Base-by-base conservation (phyloP, 257 asterid genomes). In the Galeopsis tetrahit region DNA sequence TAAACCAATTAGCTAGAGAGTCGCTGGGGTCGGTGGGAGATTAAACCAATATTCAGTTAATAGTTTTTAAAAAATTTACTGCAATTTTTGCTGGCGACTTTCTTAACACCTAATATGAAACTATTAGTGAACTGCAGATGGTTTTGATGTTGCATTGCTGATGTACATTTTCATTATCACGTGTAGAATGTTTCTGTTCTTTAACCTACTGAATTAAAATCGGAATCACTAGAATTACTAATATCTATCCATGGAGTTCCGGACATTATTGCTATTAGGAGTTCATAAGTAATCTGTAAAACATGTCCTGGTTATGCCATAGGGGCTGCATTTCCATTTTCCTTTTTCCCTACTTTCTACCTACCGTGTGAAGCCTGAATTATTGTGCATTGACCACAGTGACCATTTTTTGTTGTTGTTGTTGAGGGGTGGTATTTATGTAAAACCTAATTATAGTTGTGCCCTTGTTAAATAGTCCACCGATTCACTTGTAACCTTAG, bases 71-170 rank as follows among this genome's bases (percentile, higher is more conserved):
- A 28, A 28, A 6, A 1, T 34, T 48, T 28, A 60, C 39, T 31
- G 66, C 10, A n/a, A 11, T 33, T 14, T 21, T 59, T 14, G 57
- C 39, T 49, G 21, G 48, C 66, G 11, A 15, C 63, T 10, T 28
- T 34, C 34, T 32, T 66, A 15, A 21, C n/a, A 3, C 40, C 44
- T 52, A 52, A 15, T 7, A 14, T 21, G n/a, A 14, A 36, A 7
- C 10, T 64, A 15, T 51, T 40, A 8, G 38, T 32, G 13, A 36
- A 73, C 57, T 51, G 48, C 4, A 39, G 57, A 58, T 66, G 15
- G 66, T 66, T 66, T 74, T 58, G 48, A 66, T 46, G 51, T 63
- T 71, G 68, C 13, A 15, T 51, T 63, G 40, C 57, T 21, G n/a
- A 4, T 43, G 6, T 34, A 42, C 15, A 17, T 4, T 51, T 38